These are phyloP conservation scores for Suillus americanus DNA, from an alignment of 768 basidiomycete genomes.

Conservation along the genomic window DNA sequence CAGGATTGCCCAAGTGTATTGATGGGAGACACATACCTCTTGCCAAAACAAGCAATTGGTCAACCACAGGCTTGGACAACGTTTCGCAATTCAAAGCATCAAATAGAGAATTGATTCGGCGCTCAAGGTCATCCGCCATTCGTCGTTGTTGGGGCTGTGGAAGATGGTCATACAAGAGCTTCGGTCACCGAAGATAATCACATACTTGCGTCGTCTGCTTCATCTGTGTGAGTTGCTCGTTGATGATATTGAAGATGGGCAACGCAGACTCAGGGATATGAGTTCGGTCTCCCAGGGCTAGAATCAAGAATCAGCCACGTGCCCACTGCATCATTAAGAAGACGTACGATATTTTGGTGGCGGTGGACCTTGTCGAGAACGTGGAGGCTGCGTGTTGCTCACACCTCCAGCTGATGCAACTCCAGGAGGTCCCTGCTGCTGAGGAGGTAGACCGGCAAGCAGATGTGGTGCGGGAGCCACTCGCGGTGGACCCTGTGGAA, in stretches of 20 bases:
- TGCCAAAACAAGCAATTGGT: constrained; percentile 68
- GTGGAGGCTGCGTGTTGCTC: constrained; percentile 28
- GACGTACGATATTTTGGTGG: constrained; percentile 62
- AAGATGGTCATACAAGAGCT: background rate
- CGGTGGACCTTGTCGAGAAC: constrained; percentile 39
- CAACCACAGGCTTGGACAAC: constrained; percentile 66
- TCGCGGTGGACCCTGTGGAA: constrained; percentile 25
- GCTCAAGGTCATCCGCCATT: constrained; percentile 82
- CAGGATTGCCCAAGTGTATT: background rate
- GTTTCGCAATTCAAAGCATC: constrained; percentile 93
- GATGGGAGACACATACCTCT: constrained; percentile 52
- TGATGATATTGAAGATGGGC: constrained; percentile 68
- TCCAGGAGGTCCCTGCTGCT: constrained; percentile 27
- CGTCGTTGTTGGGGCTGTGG: constrained; percentile 80
- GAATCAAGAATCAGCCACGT: constrained; percentile 10
- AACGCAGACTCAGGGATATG: constrained; percentile 77
- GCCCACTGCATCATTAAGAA: background rate
- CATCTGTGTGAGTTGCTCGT: constrained; percentile 59
- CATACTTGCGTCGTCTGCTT: constrained; percentile 77
- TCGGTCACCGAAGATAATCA: constrained; percentile 14
- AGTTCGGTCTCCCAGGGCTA: constrained; percentile 88
- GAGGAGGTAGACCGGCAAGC: constrained; percentile 25
- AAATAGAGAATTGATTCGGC: constrained; percentile 82
- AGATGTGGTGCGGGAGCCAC: constrained; percentile 30
- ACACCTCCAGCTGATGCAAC: constrained; percentile 25